phyloP scores from a whole-genome alignment of 2,329 filamentous ascomycete genomes.

The Ceratocystis ficicola region DNA sequence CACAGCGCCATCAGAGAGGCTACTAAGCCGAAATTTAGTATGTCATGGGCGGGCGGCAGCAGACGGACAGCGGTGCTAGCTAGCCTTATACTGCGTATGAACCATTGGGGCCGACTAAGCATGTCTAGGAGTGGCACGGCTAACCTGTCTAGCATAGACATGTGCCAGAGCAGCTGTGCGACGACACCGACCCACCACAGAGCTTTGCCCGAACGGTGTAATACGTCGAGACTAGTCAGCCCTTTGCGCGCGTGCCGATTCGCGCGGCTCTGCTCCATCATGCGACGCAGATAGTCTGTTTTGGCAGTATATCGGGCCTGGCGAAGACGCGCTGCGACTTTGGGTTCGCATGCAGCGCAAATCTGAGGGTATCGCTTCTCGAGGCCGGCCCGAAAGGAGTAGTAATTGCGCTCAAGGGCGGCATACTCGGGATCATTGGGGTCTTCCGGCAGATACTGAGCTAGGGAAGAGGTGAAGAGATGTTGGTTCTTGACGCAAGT shows the following conservation, averaged over 20 bases:
- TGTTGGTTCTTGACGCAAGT: conserved; percentile 83
- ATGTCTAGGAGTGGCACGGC: conserved; percentile 6
- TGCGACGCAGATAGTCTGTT: conserved; percentile 63
- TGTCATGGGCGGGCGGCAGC: conserved; percentile 32
- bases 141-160: conserved; percentile 26
- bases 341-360: conserved; percentile 66
- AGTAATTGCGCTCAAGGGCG: conserved; percentile 55
- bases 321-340: conserved; percentile 56
- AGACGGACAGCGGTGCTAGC: conserved; percentile 28
- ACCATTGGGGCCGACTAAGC: conserved; percentile 12
- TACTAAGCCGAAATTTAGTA: conserved; percentile 39
- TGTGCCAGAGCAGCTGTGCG: conserved; percentile 42
- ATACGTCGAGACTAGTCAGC: conserved; percentile 33
- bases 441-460: conserved; percentile 63
- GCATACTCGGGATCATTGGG: conserved; percentile 54
- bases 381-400: conserved; percentile 56
- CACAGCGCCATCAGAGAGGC: conserved; percentile 43
- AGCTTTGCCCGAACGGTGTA: conserved; percentile 34
- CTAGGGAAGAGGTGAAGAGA: conserved; percentile 60
- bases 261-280: conserved; percentile 54
- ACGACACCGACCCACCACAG: conserved; percentile 39
- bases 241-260: conserved; percentile 27
- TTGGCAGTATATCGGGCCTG: conserved; percentile 68
- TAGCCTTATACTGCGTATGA: not conserved
- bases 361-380: conserved; percentile 82